Percentiles rank a stretch among this genome's conserved stretches.
phyloP scores from a whole-genome alignment of 1,284 basidiomycete genomes.

The Cutaneotrichosporon cutaneum region DNA sequence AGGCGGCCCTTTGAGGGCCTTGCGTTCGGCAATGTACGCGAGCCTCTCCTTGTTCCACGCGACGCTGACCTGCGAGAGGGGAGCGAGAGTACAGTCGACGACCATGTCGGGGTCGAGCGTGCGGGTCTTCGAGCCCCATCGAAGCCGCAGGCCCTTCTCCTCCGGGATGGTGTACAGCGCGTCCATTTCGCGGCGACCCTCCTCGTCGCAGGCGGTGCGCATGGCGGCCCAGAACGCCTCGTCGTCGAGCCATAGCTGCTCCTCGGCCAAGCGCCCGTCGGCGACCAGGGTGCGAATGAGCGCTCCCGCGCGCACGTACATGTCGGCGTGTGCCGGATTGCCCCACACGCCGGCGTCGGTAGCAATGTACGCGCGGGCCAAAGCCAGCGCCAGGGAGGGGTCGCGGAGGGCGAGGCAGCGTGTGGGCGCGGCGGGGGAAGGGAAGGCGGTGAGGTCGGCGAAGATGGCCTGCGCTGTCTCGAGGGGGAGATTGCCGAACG shows the following conservation, averaged over 20 bases:
- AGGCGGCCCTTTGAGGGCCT: background rate
- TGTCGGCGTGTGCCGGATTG: constrained; percentile 17
- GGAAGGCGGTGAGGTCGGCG: constrained; percentile 11
- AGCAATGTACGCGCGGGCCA: constrained; percentile 18
- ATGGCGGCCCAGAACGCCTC: constrained; percentile 18
- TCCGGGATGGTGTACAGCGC: constrained; percentile 9
- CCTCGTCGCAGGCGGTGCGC: background rate
- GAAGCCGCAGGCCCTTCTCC: background rate
- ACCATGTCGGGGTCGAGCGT: constrained; percentile 23
- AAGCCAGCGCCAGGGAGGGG: constrained; percentile 4
- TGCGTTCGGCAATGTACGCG: constrained; percentile 16
- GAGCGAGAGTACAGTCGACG: background rate
- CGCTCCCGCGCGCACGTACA: constrained; percentile 14
- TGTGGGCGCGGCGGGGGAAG: background rate
- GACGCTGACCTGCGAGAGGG: constrained; percentile 4
- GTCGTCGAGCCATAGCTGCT: constrained; percentile 20
- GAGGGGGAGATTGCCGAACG: constrained; percentile 14
- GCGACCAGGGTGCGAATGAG: constrained; percentile 17
- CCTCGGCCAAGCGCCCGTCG: constrained; percentile 11
- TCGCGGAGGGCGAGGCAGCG: constrained; percentile 17
- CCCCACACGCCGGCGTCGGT: constrained; percentile 19
- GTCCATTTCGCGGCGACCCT: constrained; percentile 7
- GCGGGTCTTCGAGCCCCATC: constrained; percentile 15
- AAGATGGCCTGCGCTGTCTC: constrained; percentile 2
- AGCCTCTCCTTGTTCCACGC: constrained; percentile 16